A percentile compares a stretch with the other conserved stretches of the same genome.
Conservation (phyloP, 345 rosid genomes). For the Euphorbia lathyris region DNA sequence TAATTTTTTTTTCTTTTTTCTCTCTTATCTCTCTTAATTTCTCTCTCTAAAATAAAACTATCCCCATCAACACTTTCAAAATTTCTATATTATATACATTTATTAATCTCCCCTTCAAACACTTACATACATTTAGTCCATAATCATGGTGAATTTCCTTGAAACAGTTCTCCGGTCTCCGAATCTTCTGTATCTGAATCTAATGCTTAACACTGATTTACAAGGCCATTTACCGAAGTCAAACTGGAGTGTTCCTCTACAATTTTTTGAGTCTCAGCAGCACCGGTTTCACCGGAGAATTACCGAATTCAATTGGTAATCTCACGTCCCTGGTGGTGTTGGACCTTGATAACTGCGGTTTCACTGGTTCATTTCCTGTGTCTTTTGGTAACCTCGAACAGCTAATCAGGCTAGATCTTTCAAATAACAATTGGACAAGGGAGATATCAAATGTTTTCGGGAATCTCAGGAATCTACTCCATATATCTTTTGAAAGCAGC, state of each 20-base stretch:
- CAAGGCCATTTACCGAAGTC: background rate
- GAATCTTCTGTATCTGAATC: background rate
- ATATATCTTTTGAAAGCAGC: background rate
- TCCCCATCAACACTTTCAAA: too few species aligned
- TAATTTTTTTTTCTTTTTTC: too few species aligned
- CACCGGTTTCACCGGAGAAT: background rate
- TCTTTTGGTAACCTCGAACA: constrained; percentile 7
- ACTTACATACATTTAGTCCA: too few species aligned
- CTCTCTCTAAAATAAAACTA: too few species aligned
- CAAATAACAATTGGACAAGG: background rate
- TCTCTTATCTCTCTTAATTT: too few species aligned
- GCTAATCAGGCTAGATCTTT: constrained; percentile 10
- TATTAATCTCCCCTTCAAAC: too few species aligned
- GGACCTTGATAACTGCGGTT: background rate
- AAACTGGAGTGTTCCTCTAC: background rate
- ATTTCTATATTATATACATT: too few species aligned
- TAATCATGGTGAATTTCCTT: constrained; percentile 4
- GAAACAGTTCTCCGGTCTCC: background rate
- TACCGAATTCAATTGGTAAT: background rate
- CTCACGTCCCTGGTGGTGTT: background rate
- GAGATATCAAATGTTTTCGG: background rate
- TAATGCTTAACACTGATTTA: background rate
- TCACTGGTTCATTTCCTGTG: background rate
- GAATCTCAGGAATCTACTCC: background rate
- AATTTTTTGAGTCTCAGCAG: background rate